Conservation (phyloP, 129 eudicot species). For the Mikania micrantha region DNA sequence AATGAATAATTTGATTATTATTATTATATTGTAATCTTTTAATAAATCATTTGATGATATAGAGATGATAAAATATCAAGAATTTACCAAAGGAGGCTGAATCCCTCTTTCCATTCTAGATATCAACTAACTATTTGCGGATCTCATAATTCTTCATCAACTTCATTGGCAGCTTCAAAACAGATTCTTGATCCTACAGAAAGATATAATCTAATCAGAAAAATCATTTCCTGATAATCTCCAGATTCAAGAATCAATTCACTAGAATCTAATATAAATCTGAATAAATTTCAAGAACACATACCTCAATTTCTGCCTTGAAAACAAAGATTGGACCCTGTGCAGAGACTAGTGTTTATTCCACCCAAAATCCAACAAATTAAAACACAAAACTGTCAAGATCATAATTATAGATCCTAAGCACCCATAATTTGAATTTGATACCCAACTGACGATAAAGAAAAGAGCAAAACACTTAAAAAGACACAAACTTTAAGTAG, state of each 20-base stretch:
- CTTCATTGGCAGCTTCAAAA: too few species aligned
- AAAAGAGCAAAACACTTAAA: slow-evolving; percentile 22
- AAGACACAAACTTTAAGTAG: slow-evolving; percentile 31
- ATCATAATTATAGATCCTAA: background rate
- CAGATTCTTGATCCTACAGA: slow-evolving; percentile 24
- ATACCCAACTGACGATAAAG: too few species aligned
- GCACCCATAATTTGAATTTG: slow-evolving; percentile 26
- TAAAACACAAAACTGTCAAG: slow-evolving; percentile 7
- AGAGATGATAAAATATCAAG: background rate
- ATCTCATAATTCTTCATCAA: slow-evolving; percentile 13
- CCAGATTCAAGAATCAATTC: slow-evolving; percentile 16
- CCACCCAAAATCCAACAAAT: slow-evolving; percentile 16
- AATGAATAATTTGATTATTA: too few species aligned
- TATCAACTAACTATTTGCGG: slow-evolving; percentile 10
- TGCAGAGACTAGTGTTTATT: slow-evolving; percentile 8
- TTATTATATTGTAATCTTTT: too few species aligned
- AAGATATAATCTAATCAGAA: background rate
- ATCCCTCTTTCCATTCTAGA: slow-evolving; percentile 55
- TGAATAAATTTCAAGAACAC: slow-evolving; percentile 1
- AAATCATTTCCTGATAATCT: slow-evolving; percentile 7
- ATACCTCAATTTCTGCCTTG: slow-evolving; percentile 9
- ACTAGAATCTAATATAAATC: background rate
- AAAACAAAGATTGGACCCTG: slow-evolving; percentile 9
- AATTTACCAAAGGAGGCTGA: slow-evolving; percentile 79
- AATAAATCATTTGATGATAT: background rate